Conservation (phyloP, 1,284 basidiomycete genomes). For the Tetrapyrgos nigripes region DNA sequence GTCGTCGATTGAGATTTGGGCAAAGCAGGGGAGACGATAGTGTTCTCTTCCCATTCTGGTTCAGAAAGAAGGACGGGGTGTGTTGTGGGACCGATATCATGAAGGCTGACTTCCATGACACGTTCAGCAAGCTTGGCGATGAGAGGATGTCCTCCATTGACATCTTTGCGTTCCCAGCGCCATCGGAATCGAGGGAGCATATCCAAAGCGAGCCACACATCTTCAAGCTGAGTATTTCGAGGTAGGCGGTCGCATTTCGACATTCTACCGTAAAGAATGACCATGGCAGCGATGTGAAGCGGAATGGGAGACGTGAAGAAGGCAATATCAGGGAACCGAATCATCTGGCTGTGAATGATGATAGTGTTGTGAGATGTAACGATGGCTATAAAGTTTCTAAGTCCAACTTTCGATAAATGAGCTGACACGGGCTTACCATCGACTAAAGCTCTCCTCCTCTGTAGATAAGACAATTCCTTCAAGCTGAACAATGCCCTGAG, state of each 20-base stretch:
- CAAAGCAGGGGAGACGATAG: slow-evolving; percentile 20
- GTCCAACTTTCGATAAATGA: slow-evolving; percentile 7
- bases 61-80: slow-evolving; percentile 68
- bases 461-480: slow-evolving; percentile 66
- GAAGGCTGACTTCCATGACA: slow-evolving; percentile 72
- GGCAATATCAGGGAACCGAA: slow-evolving; percentile 80
- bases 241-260: slow-evolving; percentile 72
- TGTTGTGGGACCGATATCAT: slow-evolving; percentile 61
- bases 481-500: slow-evolving; percentile 78
- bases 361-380: slow-evolving; percentile 86
- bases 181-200: slow-evolving; percentile 86
- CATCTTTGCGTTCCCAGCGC: slow-evolving; percentile 85
- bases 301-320: slow-evolving; percentile 88
- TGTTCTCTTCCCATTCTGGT: slow-evolving; percentile 70
- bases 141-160: slow-evolving; percentile 78
- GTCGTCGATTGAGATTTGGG: slow-evolving; percentile 51
- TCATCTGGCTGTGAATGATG: slow-evolving; percentile 79
- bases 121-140: slow-evolving; percentile 80
- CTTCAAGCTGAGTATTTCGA: slow-evolving; percentile 59
- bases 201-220: slow-evolving; percentile 82
- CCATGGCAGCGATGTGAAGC: slow-evolving; percentile 86
- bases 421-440: slow-evolving; percentile 60
- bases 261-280: slow-evolving; percentile 84
- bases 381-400: slow-evolving; percentile 56
- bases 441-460: slow-evolving; percentile 70